These are phyloP conservation scores for Mimosa pudica DNA, from an alignment of 306 rosid species.

Conservation along the genomic window DNA sequence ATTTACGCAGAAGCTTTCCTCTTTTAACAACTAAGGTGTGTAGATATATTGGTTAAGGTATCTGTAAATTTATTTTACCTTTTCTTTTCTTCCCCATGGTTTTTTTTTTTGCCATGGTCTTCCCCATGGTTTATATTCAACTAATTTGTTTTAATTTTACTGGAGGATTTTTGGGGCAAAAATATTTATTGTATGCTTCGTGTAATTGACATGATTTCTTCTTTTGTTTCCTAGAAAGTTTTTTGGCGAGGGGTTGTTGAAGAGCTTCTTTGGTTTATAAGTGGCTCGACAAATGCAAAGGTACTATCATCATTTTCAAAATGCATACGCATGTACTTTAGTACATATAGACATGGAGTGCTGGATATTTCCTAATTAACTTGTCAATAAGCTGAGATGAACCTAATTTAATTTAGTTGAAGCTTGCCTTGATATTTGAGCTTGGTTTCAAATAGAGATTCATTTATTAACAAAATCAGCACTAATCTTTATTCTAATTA, in stretches of 20 bases:
- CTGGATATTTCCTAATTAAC: slow-evolving; percentile 4
- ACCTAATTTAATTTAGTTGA: slow-evolving; percentile 6
- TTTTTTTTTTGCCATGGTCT: too few species aligned
- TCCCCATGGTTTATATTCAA: slow-evolving; percentile 20
- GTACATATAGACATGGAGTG: neutral
- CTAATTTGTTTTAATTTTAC: neutral
- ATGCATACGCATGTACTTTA: neutral
- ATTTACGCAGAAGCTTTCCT: slow-evolving; percentile 83
- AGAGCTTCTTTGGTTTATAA: slow-evolving; percentile 97
- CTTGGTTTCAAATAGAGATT: slow-evolving; percentile 17
- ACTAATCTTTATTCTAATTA: neutral
- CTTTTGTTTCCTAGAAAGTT: slow-evolving; percentile 71
- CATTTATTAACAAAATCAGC: slow-evolving; percentile 2
- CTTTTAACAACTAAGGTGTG: slow-evolving; percentile 94
- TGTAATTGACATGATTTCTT: slow-evolving; percentile 45
- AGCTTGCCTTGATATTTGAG: slow-evolving; percentile 25
- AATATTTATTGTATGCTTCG: slow-evolving; percentile 22
- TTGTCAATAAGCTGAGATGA: neutral
- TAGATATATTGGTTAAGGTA: slow-evolving; percentile 29
- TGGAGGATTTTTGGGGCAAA: slow-evolving; percentile 24
- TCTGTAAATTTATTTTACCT: slow-evolving; percentile 6
- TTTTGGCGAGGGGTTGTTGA: slow-evolving; percentile 99
- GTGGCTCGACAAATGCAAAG: slow-evolving; percentile 98
- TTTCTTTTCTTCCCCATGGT: slow-evolving; percentile 1
- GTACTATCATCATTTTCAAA: slow-evolving; percentile 45